phyloP scores from a whole-genome alignment of 106 monocot species.

The Alisma plantagoaquatica region DNA sequence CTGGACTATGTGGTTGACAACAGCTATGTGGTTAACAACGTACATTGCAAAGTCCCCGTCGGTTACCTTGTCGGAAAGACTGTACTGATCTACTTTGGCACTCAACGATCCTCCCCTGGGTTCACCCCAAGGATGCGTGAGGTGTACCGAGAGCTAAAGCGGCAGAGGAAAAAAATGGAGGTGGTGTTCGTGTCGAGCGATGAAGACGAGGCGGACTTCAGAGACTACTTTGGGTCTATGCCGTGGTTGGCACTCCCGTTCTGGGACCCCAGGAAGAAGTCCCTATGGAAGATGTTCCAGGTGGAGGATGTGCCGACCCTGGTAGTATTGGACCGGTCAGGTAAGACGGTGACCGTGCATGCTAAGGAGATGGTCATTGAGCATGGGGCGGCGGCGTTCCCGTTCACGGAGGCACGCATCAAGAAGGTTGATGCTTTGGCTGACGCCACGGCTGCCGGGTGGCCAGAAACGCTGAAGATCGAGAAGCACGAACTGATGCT shows the following conservation, averaged over 20 bases:
- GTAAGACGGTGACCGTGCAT: constrained; percentile 11
- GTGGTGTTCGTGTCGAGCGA: constrained; percentile 30
- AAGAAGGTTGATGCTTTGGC: constrained; percentile 15
- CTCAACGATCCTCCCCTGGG: constrained; percentile 36
- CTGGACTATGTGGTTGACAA: too few relatives aligned
- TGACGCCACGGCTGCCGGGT: constrained; percentile 16
- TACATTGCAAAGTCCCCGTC: constrained; percentile 18
- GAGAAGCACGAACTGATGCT: too few relatives aligned
- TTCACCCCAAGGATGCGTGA: constrained; percentile 17
- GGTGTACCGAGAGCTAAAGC: constrained; percentile 20
- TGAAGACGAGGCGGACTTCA: constrained; percentile 20
- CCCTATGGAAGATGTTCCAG: constrained; percentile 25
- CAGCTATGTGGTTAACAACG: constrained; percentile 18
- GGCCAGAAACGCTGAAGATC: constrained; percentile 18
- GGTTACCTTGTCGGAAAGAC: constrained; percentile 30
- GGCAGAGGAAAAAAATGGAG: constrained; percentile 1
- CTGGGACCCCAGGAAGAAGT: constrained; percentile 9
- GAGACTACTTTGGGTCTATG: constrained; percentile 12
- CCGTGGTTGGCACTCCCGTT: constrained; percentile 31
- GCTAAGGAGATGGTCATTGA: too few relatives aligned
- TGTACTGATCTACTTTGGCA: constrained; percentile 35
- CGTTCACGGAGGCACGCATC: constrained; percentile 20
- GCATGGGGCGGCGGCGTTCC: constrained; percentile 24
- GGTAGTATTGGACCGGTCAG: constrained; percentile 22
- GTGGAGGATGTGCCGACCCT: constrained; percentile 18